Evolutionary conservation across 1,284 basidiomycete species (phyloP), one percentile per base, ranked within the genome.

Genomic region (Marasmius tenuissimus): DNA sequence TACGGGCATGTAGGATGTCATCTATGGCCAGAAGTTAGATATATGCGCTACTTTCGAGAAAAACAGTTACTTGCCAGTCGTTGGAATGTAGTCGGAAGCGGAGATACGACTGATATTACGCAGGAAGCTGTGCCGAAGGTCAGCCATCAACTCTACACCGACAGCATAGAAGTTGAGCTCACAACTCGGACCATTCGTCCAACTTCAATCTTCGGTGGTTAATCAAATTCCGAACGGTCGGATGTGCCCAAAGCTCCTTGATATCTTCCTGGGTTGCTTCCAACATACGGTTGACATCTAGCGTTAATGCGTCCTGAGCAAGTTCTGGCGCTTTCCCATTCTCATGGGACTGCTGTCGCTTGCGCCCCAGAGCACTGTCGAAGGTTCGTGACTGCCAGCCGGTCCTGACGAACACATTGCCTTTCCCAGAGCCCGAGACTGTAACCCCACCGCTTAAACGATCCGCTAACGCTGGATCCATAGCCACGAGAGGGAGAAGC

Each of bases 121-220:
- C 59, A 93, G 73, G 79, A 93, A 93, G 70, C 91, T 93, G 67
- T 33, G 59, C 61, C 56, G 54, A 35, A 54, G 18, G 40, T 70
- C 16, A 68, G 63, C 61, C 63, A 42, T 53, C 48, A 20, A 22
- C 50, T 60, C 38, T 56, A 59, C 58, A 62, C 27, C 27, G 27
- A 11, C 56, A 61, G 54, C 66, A 60, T 67, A 65, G 63, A 58
- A 8, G 45, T 48, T 60, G 57, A 27, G 81, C 91, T 73, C 70
- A 93, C 92, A 89, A 92, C 75, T 91, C 89, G 9, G 89, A 86
- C 86, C 90, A 92, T 71, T 93, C 91, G 66, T 93, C 91, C 57
- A 93, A 75, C 68, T 89, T 88, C 57, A 93, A 75, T 64, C 87
- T 86, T 62, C 91, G 80, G 67, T 83, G 85, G 33, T 79, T 78